Base-by-base conservation (phyloP, 2,329 filamentous ascomycete genomes). In the Coleophoma cylindrospora region DNA sequence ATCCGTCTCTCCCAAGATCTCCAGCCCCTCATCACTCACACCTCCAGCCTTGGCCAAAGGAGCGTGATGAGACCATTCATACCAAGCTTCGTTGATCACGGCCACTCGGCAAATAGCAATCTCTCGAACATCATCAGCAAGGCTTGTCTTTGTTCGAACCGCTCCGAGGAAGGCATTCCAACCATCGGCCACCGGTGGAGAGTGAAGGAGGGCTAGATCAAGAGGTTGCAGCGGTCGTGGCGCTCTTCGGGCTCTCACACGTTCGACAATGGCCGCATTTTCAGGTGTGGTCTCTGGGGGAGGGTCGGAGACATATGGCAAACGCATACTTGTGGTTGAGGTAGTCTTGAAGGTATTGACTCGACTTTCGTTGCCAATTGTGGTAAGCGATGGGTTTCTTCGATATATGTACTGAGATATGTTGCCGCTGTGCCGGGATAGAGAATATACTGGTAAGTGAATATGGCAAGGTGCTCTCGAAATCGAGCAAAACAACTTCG, bases 51-150 rank as follows among this genome's bases (percentile, higher is more conserved):
- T 21, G 12, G 61, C 71, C 4, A 78, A 77, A 13, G 89, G 89
- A 14, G 83, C 84, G 64, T 95, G 90, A 49, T 89, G 81, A 34
- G 72, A 79, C 89, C 88, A 95, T 67, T 95, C 90, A 68, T 91
- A 95, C 83, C 86, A 89, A 2, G 90, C 90, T 15, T 77, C 69
- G 68, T 95, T 95, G 60, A 89, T 78, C 14, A 86, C 83, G 12
- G 90, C 90, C 13, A 95, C 87, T 45, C 89, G 80, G 61, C 83
- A 89, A 59, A 95, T 91, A 57, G 87, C 85, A 15, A 91, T 74
- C 72, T 95, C 89, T 57, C 87, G 83, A 48, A 90, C 63, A 58
- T 79, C 75, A 45, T 73, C 75, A 4, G 68, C 49, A 6, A 85
- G 61, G 4, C 54, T 55, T 2, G 79, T 79, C 55, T 70, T 69